phyloP scores from a whole-genome alignment of 805 yeast species.

The Teunomyces barrocoloradensis region DNA sequence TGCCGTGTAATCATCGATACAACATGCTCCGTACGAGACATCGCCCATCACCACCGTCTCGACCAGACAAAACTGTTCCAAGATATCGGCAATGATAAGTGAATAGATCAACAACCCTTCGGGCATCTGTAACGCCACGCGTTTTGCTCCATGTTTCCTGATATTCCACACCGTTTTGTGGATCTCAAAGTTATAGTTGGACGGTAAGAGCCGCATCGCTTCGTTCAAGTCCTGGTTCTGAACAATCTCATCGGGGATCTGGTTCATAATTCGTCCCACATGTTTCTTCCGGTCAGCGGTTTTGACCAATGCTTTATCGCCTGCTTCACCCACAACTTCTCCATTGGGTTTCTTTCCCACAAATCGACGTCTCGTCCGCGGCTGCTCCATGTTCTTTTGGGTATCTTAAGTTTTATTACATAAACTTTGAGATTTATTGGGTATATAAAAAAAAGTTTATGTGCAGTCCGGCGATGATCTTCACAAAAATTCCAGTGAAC shows the following conservation, averaged over 20 bases:
- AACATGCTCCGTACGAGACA: constrained; percentile 97
- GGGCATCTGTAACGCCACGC: constrained; percentile 96
- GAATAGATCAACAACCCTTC: constrained; percentile 91
- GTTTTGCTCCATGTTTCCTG: constrained; percentile 63
- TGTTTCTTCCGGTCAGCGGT: constrained; percentile 18
- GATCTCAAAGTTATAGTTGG: constrained; percentile 92
- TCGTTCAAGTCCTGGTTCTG: constrained; percentile 78
- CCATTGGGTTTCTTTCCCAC: constrained; percentile 49
- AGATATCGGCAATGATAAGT: constrained; percentile 82
- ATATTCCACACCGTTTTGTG: constrained; percentile 96
- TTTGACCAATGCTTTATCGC: constrained; percentile 13
- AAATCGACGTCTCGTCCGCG: constrained; percentile 47
- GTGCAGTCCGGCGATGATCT: neutral
- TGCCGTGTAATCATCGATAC: constrained; percentile 96
- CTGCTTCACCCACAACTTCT: constrained; percentile 8
- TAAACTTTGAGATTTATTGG: neutral
- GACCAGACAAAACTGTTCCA: constrained; percentile 85
- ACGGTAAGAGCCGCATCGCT: constrained; percentile 78
- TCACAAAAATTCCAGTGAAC: neutral
- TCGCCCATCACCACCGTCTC: constrained; percentile 97
- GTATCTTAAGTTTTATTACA: too few relatives aligned
- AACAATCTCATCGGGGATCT: constrained; percentile 83
- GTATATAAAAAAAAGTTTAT: neutral
- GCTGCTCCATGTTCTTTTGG: neutral
- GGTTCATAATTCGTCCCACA: constrained; percentile 68